These are phyloP conservation scores for Trichophyton schoenleinii DNA, from an alignment of 2,329 filamentous ascomycete genomes.

Conservation along the genomic window DNA sequence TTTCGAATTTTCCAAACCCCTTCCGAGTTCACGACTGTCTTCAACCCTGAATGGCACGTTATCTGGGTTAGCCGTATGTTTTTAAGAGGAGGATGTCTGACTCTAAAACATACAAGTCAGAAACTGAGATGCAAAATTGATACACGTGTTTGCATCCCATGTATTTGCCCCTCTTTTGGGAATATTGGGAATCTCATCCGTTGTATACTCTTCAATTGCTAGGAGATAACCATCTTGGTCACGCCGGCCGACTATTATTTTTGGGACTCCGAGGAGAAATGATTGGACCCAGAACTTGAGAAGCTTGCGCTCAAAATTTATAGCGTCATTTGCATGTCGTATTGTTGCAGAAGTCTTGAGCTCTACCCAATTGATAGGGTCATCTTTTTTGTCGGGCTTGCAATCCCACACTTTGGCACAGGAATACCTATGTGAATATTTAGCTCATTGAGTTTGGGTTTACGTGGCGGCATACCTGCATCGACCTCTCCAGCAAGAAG, in stretches of 20 bases:
- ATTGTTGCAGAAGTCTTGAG: constrained; percentile 80
- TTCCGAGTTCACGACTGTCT: constrained; percentile 48
- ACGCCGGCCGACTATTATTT: constrained; percentile 82
- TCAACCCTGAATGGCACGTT: constrained; percentile 40
- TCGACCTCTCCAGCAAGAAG: constrained; percentile 91
- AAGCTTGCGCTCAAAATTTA: constrained; percentile 76
- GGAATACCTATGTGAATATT: neutral
- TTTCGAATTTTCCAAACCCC: constrained; percentile 74
- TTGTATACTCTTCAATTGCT: constrained; percentile 65
- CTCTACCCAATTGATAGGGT: constrained; percentile 83
- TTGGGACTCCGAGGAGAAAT: constrained; percentile 83
- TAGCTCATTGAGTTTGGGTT: neutral
- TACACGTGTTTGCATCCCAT: constrained; percentile 90
- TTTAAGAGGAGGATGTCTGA: constrained; percentile 8
- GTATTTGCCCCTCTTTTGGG: constrained; percentile 55
- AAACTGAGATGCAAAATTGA: constrained; percentile 73
- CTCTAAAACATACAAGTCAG: constrained; percentile 53
- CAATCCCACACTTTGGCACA: constrained; percentile 60
- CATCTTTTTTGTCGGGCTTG: constrained; percentile 53
- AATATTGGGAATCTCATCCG: constrained; percentile 61
- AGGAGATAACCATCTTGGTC: constrained; percentile 58
- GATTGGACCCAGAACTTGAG: constrained; percentile 96
- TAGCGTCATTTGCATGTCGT: constrained; percentile 51
- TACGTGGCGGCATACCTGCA: constrained; percentile 45
- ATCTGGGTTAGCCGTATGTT: constrained; percentile 11